Conservation (phyloP, 1,139 yeast species). For the Ogataea hybrid region DNA sequence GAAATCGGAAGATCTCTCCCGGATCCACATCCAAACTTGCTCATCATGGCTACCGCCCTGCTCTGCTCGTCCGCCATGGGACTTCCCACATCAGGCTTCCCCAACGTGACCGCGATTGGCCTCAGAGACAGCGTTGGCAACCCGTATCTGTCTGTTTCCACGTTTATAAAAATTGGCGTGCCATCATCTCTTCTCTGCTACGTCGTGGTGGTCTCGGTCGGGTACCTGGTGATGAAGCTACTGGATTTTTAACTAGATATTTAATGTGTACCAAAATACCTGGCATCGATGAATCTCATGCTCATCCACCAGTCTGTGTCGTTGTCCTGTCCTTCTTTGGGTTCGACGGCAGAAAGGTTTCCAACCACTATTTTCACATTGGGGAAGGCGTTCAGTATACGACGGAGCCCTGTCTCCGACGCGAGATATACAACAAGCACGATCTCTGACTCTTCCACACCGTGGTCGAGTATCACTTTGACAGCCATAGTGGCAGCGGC, state of each 20-base stretch:
- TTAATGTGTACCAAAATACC: slow-evolving; percentile 71
- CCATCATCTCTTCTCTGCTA: slow-evolving; percentile 80
- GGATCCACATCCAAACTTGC: slow-evolving; percentile 65
- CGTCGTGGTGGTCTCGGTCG: slow-evolving; percentile 68
- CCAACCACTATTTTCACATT: slow-evolving; percentile 69
- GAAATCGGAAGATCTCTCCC: slow-evolving; percentile 79
- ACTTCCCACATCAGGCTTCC: slow-evolving; percentile 94
- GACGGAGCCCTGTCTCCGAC: slow-evolving; percentile 77
- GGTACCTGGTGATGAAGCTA: slow-evolving; percentile 65
- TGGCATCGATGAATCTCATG: slow-evolving; percentile 69
- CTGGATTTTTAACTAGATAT: slow-evolving; percentile 26
- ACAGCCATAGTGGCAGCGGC: slow-evolving; percentile 95
- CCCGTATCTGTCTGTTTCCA: slow-evolving; percentile 77
- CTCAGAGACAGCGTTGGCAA: slow-evolving; percentile 88
- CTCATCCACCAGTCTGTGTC: slow-evolving; percentile 61
- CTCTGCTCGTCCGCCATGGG: slow-evolving; percentile 95
- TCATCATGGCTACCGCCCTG: slow-evolving; percentile 82
- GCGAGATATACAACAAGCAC: slow-evolving; percentile 70
- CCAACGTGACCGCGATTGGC: slow-evolving; percentile 93
- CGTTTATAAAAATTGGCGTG: slow-evolving; percentile 83
- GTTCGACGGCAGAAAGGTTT: slow-evolving; percentile 47
- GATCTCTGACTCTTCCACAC: slow-evolving; percentile 60
- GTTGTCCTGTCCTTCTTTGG: slow-evolving; percentile 23
- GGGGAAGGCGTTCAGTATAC: slow-evolving; percentile 69
- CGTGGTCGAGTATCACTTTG: slow-evolving; percentile 82